These are phyloP conservation scores for Capronia epimyces DNA, from an alignment of 2,329 filamentous ascomycete species.

Conservation along the genomic window DNA sequence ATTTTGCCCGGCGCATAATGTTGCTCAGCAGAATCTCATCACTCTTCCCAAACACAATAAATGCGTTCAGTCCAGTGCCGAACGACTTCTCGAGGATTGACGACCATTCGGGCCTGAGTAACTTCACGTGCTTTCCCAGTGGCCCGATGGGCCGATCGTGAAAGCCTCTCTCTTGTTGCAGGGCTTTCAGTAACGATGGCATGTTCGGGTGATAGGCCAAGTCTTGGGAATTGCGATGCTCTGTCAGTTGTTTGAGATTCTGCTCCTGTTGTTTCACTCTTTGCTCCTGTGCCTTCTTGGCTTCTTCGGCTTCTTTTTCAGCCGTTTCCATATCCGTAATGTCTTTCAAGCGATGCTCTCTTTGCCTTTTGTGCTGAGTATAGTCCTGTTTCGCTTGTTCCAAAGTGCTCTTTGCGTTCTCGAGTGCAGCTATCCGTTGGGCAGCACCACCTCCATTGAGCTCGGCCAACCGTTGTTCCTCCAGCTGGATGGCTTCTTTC, in stretches of 20 bases:
- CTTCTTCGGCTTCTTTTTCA: conserved; percentile 10
- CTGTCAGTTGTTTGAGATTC: conserved; percentile 49
- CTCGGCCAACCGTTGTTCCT: conserved; percentile 55
- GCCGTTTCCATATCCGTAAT: conserved; percentile 32
- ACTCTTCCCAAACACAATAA: conserved; percentile 70
- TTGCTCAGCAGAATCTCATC: conserved; percentile 65
- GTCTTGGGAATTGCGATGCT: conserved; percentile 55
- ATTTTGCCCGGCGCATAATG: conserved; percentile 57
- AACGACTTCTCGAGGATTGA: conserved; percentile 72
- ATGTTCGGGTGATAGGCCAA: conserved; percentile 58
- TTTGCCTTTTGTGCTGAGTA: conserved; percentile 39
- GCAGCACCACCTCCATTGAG: conserved; percentile 65
- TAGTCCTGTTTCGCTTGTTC: conserved; percentile 42
- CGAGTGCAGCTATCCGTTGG: conserved; percentile 55
- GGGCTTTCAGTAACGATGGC: conserved; percentile 58
- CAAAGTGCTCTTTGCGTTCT: conserved; percentile 51
- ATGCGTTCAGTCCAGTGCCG: conserved; percentile 64
- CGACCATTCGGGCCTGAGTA: conserved; percentile 77
- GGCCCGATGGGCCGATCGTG: conserved; percentile 72
- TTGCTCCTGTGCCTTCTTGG: conserved; percentile 41
- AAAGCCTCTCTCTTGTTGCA: conserved; percentile 66
- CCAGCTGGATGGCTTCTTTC: conserved; percentile 41
- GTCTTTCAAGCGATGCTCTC: conserved; percentile 35
- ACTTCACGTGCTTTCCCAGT: conserved; percentile 68
- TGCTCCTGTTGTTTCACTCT: conserved; percentile 53